Evolutionary conservation across 352 stramenopile species (phyloP).

Genomic region (Pythium chondricola): DNA sequence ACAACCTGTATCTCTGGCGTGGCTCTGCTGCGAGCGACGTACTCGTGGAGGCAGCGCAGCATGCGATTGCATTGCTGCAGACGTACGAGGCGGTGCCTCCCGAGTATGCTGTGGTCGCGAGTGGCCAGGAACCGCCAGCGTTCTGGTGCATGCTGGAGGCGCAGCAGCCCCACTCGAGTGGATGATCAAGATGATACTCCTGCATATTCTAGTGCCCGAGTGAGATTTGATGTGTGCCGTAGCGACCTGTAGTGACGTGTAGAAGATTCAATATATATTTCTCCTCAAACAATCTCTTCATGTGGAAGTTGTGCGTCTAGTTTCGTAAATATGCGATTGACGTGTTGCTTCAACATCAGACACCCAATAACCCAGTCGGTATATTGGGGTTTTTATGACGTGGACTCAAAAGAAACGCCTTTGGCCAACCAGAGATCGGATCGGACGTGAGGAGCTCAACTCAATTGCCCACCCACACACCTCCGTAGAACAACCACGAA

Average conservation of each 20-base stretch:
- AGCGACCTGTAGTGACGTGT: too few species aligned
- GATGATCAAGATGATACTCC: constrained; percentile 1
- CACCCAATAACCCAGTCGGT: too few species aligned
- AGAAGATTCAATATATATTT: too few species aligned
- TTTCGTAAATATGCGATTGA: too few species aligned
- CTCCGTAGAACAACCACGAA: background rate
- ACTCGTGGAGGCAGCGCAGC: constrained; percentile 51
- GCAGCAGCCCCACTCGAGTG: constrained; percentile 25
- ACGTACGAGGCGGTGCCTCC: constrained; percentile 65
- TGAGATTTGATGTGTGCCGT: too few species aligned
- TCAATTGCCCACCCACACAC: background rate
- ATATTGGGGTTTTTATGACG: constrained; percentile 10
- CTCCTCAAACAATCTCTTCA: too few species aligned
- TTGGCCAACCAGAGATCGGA: constrained; percentile 13
- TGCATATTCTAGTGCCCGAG: background rate
- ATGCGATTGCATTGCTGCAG: constrained; percentile 61
- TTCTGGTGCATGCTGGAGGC: constrained; percentile 67
- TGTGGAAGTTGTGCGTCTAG: too few species aligned
- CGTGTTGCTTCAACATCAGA: too few species aligned
- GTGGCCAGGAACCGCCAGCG: constrained; percentile 57
- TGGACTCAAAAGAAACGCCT: constrained; percentile 7
- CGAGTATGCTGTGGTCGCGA: constrained; percentile 63
- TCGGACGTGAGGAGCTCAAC: constrained; percentile 2
- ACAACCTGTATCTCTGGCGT: constrained; percentile 84
- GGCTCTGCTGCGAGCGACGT: constrained; percentile 42